Evolutionary conservation across 257 asterid species (phyloP), one percentile per base, ranked within the genome.

Genomic region (Orobanche coerulescens): DNA sequence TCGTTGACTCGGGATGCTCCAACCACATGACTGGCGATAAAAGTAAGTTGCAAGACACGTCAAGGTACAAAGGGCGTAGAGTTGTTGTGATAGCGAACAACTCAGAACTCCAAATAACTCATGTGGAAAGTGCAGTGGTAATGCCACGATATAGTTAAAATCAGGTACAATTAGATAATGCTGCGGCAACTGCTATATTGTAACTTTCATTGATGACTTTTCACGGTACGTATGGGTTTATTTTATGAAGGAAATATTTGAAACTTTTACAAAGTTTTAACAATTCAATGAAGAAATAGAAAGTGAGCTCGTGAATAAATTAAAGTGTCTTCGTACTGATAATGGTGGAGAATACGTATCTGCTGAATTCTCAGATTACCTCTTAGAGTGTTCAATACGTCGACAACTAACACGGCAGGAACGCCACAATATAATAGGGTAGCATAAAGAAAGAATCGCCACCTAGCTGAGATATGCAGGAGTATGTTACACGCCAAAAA

Each of bases 161-260:
- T n/a, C 13, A 39, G 7, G 13, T 10, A 15, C 2, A 16, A 39
- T 39, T 14, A 36, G 67, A 47, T 44, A 16, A 71, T 34, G 30
- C 36, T 48, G 1, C 23, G 57, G 57, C 9, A 64, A 13, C 64
- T 64, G 5, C 2, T 64, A 36, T 30, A 64, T 64, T 43, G 53
- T 64, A 18, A 64, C 31, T 0, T 52, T 64, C 4, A 50, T 64
- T 39, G 71, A 52, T 42, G 56, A 53, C 5, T 65, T 53, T n/a
- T 66, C 48, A 1, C 42, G 58, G 61, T 66, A 66, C 11, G 57
- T 66, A 19, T 66, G 71, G 71, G 28, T 65, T 39, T 65, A 39
- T 12, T 54, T 65, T 7, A 18, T 36, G 33, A 54, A 54, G n/a
- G 22, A 53, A 7, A 65, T 53, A 23, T 65, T 15, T 7, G 70